A percentile compares a stretch with the other conserved stretches of the same genome.
These are phyloP conservation scores for Hymenoscyphus fructigenus DNA, from an alignment of 2,329 filamentous ascomycete genomes.

Conservation along the genomic window DNA sequence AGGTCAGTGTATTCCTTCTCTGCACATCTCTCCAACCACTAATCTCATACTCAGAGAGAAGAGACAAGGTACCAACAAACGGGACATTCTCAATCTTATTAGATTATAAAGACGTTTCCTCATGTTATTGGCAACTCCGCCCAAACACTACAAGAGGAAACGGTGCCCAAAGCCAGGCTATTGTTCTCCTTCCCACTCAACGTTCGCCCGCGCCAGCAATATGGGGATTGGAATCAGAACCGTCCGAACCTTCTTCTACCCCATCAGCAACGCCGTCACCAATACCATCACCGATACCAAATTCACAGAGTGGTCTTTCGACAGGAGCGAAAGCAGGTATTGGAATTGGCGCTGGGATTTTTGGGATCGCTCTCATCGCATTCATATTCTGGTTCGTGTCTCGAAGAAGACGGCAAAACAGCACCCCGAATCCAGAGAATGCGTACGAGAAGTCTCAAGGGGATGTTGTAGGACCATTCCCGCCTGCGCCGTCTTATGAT, in stretches of 20 bases:
- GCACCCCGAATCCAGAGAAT: background rate
- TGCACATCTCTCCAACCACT: background rate
- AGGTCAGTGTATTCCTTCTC: background rate
- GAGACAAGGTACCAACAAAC: slow-evolving; percentile 17
- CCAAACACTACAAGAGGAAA: slow-evolving; percentile 17
- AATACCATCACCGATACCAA: background rate
- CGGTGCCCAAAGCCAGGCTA: slow-evolving; percentile 17
- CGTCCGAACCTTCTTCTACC: background rate
- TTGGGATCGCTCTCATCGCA: background rate
- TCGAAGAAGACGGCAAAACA: background rate
- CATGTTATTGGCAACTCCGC: slow-evolving; percentile 27
- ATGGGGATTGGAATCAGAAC: background rate
- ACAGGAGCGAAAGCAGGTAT: background rate
- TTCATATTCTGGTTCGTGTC: background rate
- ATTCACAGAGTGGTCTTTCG: background rate
- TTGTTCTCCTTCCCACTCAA: background rate
- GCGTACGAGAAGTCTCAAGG: background rate
- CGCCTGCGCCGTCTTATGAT: background rate
- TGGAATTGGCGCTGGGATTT: background rate
- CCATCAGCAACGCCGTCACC: background rate
- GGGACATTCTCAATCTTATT: slow-evolving; percentile 19
- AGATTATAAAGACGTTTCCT: slow-evolving; percentile 15
- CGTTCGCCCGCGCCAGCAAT: background rate
- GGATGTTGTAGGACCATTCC: background rate
- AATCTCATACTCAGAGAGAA: slow-evolving; percentile 10